Evolutionary conservation across 306 rosid genomes (phyloP).

Genomic region (Amphicarpaea edgeworthii): DNA sequence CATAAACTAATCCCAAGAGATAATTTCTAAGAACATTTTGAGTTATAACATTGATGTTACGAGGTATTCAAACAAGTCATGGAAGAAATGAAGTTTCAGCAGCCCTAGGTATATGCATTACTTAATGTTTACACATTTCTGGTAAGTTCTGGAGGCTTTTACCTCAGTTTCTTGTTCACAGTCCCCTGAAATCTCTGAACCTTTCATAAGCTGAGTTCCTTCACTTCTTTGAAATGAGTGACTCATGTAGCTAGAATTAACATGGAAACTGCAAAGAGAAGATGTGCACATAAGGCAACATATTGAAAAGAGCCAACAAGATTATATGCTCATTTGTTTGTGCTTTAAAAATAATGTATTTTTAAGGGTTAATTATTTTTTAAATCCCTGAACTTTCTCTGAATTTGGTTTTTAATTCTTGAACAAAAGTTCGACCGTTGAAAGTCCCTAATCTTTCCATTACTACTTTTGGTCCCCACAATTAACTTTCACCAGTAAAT

Average conservation of each 20-base stretch:
- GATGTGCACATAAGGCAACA: not conserved
- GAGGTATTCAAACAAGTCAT: not conserved
- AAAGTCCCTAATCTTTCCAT: no score
- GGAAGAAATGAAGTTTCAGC: slow-evolving; percentile 19
- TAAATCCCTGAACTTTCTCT: no score
- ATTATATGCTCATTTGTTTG: not conserved
- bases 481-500: no score
- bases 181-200: not conserved
- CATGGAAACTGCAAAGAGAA: not conserved
- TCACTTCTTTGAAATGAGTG: slow-evolving; percentile 62
- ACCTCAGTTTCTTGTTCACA: not conserved
- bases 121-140: not conserved
- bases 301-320: not conserved
- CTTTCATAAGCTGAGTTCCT: not conserved
- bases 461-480: no score
- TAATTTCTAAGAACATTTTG: not conserved
- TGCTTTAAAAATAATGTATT: not conserved
- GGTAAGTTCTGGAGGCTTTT: not conserved
- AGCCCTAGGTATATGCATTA: slow-evolving; percentile 2
- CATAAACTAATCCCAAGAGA: not conserved
- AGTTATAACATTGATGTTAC: not conserved
- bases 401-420: no score
- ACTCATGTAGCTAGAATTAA: slow-evolving; percentile 45
- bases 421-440: no score
- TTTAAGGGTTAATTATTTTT: not conserved